Percentiles rank a stretch among this genome's conserved stretches.
Evolutionary conservation across 148 eudicot species (phyloP).

Genomic region (Heliamphora exappendiculata): DNA sequence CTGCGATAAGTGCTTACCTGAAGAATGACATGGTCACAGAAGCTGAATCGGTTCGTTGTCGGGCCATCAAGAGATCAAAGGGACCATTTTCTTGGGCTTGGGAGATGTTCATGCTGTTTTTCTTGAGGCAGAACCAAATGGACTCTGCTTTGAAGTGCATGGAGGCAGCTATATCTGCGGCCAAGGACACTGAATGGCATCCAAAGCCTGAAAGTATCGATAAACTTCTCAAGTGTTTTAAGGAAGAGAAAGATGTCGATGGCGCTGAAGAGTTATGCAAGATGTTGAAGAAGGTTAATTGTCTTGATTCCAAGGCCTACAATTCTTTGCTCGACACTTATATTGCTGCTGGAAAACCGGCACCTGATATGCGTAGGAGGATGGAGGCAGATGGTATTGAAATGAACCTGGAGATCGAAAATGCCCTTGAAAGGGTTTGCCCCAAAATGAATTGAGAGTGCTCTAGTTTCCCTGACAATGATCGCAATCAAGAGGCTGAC

Average conservation of each 20-base stretch:
- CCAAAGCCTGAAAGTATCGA: conserved; percentile 17
- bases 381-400: conserved; percentile 45
- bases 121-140: conserved; percentile 29
- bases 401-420: conserved; percentile 38
- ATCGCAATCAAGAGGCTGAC: neutral
- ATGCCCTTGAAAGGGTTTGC: conserved; percentile 42
- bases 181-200: conserved; percentile 27
- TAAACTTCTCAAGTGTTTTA: conserved; percentile 26
- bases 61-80: conserved; percentile 20
- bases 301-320: conserved; percentile 37
- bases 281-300: conserved; percentile 30
- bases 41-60: conserved; percentile 40
- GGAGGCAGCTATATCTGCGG: conserved; percentile 33
- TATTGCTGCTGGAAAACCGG: conserved; percentile 41
- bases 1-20: conserved; percentile 41
- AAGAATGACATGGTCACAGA: conserved; percentile 41
- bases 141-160: conserved; percentile 39
- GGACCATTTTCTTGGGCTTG: conserved; percentile 23
- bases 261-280: conserved; percentile 46
- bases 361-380: conserved; percentile 40
- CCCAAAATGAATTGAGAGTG: conserved; percentile 6
- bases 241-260: conserved; percentile 41
- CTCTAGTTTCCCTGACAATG: neutral
- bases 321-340: conserved; percentile 42
- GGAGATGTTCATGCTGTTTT: conserved; percentile 32